phyloP scores from a whole-genome alignment of 306 rosid genomes.

The Ziziphus jujuba region DNA sequence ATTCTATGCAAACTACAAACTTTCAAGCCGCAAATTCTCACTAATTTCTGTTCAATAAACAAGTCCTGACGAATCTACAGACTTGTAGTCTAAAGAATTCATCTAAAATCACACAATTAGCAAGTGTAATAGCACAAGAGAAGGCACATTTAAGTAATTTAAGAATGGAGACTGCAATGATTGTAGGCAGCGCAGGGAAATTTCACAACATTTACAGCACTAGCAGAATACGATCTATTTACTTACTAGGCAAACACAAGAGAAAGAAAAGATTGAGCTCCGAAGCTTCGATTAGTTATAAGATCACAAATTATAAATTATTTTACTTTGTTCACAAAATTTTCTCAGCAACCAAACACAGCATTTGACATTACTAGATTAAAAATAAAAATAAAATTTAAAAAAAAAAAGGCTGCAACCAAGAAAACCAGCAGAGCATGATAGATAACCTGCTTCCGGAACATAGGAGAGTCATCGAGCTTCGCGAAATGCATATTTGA shows the following conservation, averaged over 20 bases:
- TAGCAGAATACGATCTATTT: not conserved
- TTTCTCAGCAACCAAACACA: conserved; percentile 14
- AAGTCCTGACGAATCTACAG: not conserved
- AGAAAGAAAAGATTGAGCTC: not conserved
- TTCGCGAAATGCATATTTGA: conserved; percentile 89
- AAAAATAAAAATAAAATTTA: too few species aligned
- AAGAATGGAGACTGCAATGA: not conserved
- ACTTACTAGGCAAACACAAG: not conserved
- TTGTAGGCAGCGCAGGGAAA: not conserved
- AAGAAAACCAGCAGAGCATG: not conserved
- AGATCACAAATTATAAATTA: not conserved
- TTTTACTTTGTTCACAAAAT: not conserved
- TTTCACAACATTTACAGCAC: not conserved
- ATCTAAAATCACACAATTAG: conserved; percentile 1
- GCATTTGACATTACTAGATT: conserved; percentile 1
- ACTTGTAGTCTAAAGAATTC: not conserved
- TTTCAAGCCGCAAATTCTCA: not conserved
- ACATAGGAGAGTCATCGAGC: conserved; percentile 99
- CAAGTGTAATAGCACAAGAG: not conserved
- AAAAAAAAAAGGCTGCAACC: not conserved
- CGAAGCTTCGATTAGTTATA: not conserved
- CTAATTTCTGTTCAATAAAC: not conserved
- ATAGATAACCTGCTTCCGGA: conserved; percentile 90
- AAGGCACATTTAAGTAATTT: not conserved
- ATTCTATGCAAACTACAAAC: not conserved